phyloP scores from a whole-genome alignment of 306 rosid genomes.

The Benincasa hispida region DNA sequence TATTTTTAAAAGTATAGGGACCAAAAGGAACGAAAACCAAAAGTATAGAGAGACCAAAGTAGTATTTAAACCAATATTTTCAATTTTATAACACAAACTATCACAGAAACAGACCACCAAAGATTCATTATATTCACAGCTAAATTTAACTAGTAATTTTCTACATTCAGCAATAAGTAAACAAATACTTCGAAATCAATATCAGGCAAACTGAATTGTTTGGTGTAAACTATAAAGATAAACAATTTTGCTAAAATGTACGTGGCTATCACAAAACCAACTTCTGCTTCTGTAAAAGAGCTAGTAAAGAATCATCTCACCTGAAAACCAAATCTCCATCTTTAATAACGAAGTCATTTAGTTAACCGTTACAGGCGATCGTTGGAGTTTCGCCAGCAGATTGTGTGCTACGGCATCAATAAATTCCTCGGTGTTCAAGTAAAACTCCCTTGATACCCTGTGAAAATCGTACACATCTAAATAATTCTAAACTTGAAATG shows the following conservation, averaged over 20 bases:
- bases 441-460: slow-evolving; percentile 76
- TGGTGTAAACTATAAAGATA: background rate
- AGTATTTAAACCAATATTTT: too few relatives aligned
- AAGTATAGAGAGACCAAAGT: too few relatives aligned
- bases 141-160: background rate
- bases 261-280: background rate
- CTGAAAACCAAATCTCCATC: slow-evolving; percentile 4
- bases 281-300: background rate
- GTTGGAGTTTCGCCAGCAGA: slow-evolving; percentile 43
- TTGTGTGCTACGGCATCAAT: slow-evolving; percentile 65
- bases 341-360: background rate
- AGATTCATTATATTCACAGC: background rate
- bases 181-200: background rate
- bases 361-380: slow-evolving; percentile 21
- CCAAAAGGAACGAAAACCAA: too few relatives aligned
- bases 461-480: background rate
- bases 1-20: too few relatives aligned
- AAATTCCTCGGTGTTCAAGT: slow-evolving; percentile 81
- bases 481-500: background rate
- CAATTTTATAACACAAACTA: background rate
- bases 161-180: background rate
- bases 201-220: background rate
- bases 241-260: background rate
- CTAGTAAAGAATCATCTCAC: background rate
- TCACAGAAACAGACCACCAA: background rate